phyloP scores from a whole-genome alignment of 805 yeast genomes.

The Ogataea pini region DNA sequence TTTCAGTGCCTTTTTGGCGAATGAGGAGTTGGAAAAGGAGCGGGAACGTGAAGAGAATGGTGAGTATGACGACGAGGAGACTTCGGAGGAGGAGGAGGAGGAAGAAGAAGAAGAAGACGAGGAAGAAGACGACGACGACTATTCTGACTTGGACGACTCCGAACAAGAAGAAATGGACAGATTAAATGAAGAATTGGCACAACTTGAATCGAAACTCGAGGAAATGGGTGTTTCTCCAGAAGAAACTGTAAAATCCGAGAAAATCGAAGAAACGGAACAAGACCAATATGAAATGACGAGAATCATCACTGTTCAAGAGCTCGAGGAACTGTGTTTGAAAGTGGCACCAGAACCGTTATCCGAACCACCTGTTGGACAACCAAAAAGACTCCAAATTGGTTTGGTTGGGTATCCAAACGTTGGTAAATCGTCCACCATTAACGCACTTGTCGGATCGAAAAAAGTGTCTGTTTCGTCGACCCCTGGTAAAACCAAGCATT shows the following conservation, averaged over 20 bases:
- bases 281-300: slow-evolving; percentile 53
- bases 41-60: slow-evolving; percentile 37
- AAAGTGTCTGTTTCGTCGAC: slow-evolving; percentile 98
- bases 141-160: slow-evolving; percentile 17
- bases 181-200: slow-evolving; percentile 25
- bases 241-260: slow-evolving; percentile 3
- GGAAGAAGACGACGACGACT: slow-evolving; percentile 23
- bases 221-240: slow-evolving; percentile 28
- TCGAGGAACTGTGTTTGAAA: slow-evolving; percentile 74
- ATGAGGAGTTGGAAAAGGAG: slow-evolving; percentile 69
- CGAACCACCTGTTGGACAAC: slow-evolving; percentile 54
- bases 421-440: slow-evolving; percentile 85
- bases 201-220: slow-evolving; percentile 19
- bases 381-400: slow-evolving; percentile 80
- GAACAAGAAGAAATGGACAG: slow-evolving; percentile 22
- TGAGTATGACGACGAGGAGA: slow-evolving; percentile 16
- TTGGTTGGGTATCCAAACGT: slow-evolving; percentile 97
- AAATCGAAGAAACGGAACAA: slow-evolving; percentile 26
- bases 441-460: slow-evolving; percentile 93
- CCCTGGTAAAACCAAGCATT: slow-evolving; percentile 98
- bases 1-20: slow-evolving; percentile 88
- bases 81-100: slow-evolving; percentile 19
- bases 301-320: slow-evolving; percentile 78
- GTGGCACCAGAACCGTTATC: slow-evolving; percentile 73
- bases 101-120: slow-evolving; percentile 19